Conservation (phyloP, 2,329 filamentous ascomycete species). For the Aspergillus oerlinghausenensis region DNA sequence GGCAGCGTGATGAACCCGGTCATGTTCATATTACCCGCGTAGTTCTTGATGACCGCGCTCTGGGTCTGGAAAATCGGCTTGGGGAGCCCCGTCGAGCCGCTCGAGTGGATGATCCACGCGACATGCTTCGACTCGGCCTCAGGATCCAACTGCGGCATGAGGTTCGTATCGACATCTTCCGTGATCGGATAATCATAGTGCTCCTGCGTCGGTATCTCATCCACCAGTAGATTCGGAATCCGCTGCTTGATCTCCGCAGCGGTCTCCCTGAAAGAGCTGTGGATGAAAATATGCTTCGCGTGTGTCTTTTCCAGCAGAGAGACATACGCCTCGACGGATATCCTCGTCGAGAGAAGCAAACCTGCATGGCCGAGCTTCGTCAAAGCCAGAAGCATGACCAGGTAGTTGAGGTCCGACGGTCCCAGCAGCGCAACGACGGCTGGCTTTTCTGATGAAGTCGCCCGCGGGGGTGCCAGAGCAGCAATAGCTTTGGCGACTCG, state of each 20-base stretch:
- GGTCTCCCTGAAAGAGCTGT: conserved; percentile 20
- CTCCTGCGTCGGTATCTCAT: conserved; percentile 22
- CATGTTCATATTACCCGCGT: conserved; percentile 42
- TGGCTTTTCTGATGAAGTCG: conserved; percentile 23
- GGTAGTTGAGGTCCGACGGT: conserved; percentile 51
- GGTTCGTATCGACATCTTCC: conserved; percentile 16
- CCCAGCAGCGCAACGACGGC: conserved; percentile 49
- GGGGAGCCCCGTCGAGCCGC: conserved; percentile 58
- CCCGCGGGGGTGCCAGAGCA: conserved; percentile 19
- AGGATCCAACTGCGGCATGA: conserved; percentile 22
- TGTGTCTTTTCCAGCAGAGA: conserved; percentile 44
- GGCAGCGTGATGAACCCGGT: conserved; percentile 53
- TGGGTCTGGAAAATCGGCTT: conserved; percentile 61
- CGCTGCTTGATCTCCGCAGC: conserved; percentile 18
- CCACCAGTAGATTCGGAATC: conserved; percentile 19
- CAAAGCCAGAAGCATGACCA: conserved; percentile 52
- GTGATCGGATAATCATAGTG: conserved; percentile 17
- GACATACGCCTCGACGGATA: conserved; percentile 49
- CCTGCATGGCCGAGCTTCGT: conserved; percentile 53
- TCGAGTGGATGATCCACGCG: conserved; percentile 47
- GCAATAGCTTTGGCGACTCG: conserved; percentile 28
- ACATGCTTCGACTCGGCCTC: conserved; percentile 28
- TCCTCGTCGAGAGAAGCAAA: conserved; percentile 52
- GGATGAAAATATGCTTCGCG: conserved; percentile 32
- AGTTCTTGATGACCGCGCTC: conserved; percentile 47